Evolutionary conservation across 306 rosid genomes (phyloP).

Genomic region (Erythrophleum fordii): DNA sequence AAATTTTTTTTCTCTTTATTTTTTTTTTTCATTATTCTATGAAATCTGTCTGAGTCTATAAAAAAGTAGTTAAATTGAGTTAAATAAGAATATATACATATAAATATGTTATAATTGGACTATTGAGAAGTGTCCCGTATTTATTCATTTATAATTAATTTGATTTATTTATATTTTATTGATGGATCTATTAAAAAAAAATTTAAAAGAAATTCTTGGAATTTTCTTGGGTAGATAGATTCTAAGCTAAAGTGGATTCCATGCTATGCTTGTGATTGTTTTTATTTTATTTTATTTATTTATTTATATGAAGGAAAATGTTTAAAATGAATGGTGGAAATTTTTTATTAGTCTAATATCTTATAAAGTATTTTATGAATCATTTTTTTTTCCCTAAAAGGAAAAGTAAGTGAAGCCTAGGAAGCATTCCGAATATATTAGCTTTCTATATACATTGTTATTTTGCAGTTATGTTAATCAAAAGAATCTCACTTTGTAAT

Average conservation of each 20-base stretch:
- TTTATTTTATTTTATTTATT: conserved; percentile 2
- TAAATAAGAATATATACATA: too few relatives aligned
- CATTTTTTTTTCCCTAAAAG: not conserved
- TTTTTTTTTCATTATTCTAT: too few relatives aligned
- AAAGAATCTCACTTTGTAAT: conserved; percentile 26
- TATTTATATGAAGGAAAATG: not conserved
- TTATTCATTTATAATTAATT: too few relatives aligned
- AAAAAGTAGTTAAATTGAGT: too few relatives aligned
- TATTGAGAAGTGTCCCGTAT: too few relatives aligned
- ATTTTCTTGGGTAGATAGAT: not conserved
- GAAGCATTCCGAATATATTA: conserved; percentile 5
- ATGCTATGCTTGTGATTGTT: not conserved
- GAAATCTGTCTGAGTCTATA: too few relatives aligned
- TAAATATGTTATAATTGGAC: too few relatives aligned
- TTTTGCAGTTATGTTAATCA: not conserved
- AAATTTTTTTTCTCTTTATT: too few relatives aligned
- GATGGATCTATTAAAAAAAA: too few relatives aligned
- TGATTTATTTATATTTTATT: too few relatives aligned
- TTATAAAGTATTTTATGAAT: not conserved
- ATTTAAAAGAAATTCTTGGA: too few relatives aligned
- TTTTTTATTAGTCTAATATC: not conserved
- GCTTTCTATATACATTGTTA: not conserved
- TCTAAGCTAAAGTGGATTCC: conserved; percentile 11
- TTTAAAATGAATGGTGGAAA: conserved; percentile 1
- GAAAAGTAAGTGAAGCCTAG: conserved; percentile 7